Evolutionary conservation across 768 basidiomycete species (phyloP).

Genomic region (Tricholoma matsutake): DNA sequence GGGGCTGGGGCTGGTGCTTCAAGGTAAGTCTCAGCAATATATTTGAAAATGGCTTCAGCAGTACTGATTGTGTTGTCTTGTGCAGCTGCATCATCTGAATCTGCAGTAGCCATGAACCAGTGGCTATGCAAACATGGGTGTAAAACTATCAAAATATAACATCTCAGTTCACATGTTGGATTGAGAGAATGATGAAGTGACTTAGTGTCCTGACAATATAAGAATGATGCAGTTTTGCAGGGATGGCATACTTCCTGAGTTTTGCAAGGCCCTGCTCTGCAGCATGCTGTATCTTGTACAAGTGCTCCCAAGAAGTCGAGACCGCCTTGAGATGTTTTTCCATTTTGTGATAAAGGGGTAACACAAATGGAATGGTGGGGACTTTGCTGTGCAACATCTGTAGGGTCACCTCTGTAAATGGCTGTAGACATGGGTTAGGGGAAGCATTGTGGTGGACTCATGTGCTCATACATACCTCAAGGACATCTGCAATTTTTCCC

Average conservation of each 20-base stretch:
- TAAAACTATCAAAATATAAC: constrained; percentile 16
- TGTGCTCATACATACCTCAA: not conserved
- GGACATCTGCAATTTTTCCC: not conserved
- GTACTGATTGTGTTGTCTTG: not conserved
- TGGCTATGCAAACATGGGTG: constrained; percentile 20
- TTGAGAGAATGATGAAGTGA: constrained; percentile 1
- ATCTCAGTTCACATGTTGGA: not conserved
- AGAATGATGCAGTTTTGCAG: constrained; percentile 28
- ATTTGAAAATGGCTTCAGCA: not conserved
- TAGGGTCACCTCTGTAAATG: not conserved
- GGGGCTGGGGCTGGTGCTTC: not conserved
- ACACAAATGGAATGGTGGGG: constrained; percentile 24
- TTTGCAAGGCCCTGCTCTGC: constrained; percentile 16
- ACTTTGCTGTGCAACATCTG: too few relatives aligned
- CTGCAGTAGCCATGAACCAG: constrained; percentile 2
- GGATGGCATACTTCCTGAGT: constrained; percentile 10
- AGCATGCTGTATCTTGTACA: constrained; percentile 9
- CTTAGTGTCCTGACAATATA: constrained; percentile 28
- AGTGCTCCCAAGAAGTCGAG: not conserved
- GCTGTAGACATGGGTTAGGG: not conserved
- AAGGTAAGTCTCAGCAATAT: not conserved
- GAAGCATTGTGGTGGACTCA: not conserved
- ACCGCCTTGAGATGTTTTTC: constrained; percentile 15
- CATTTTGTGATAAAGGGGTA: constrained; percentile 29
- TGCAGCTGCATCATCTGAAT: not conserved